phyloP scores from a whole-genome alignment of 169 alveolate genomes.

The Theileria luwenshuni region DNA sequence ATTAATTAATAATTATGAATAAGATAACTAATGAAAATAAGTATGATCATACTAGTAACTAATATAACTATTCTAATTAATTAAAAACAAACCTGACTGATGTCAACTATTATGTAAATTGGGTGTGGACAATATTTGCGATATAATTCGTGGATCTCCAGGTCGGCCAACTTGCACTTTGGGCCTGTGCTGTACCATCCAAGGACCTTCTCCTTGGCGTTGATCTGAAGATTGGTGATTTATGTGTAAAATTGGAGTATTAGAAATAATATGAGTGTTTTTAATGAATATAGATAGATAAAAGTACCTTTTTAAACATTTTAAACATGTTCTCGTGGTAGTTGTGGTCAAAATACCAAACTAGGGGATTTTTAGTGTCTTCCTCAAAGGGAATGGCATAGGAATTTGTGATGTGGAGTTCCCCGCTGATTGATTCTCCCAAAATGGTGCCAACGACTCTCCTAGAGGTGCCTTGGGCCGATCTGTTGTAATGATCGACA shows the following conservation, averaged over 20 bases:
- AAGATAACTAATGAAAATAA: neutral
- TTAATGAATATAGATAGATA: neutral
- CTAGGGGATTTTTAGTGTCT: constrained; percentile 95
- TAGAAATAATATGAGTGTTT: neutral
- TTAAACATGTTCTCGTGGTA: constrained; percentile 94
- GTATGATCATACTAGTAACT: neutral
- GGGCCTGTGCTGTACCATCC: constrained; percentile 99
- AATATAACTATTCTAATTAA: constrained; percentile 22
- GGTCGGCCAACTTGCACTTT: constrained; percentile 94
- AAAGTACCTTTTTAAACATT: constrained; percentile 93
- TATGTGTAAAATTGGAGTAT: neutral
- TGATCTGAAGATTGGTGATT: constrained; percentile 42
- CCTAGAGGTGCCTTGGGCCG: constrained; percentile 92
- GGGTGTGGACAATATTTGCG: constrained; percentile 93
- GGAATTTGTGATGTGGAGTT: constrained; percentile 95
- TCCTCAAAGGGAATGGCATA: constrained; percentile 99
- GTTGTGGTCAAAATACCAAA: constrained; percentile 98
- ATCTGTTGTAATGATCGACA: constrained; percentile 98
- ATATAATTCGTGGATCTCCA: constrained; percentile 95
- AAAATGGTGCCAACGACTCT: constrained; percentile 99
- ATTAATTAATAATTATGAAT: neutral
- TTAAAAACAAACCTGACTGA: constrained; percentile 77
- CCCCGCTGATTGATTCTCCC: constrained; percentile 89
- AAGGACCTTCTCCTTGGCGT: constrained; percentile 93
- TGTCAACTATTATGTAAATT: constrained; percentile 91